These are phyloP conservation scores for Calvatia gigantea DNA, from an alignment of 768 basidiomycete species.

Conservation along the genomic window DNA sequence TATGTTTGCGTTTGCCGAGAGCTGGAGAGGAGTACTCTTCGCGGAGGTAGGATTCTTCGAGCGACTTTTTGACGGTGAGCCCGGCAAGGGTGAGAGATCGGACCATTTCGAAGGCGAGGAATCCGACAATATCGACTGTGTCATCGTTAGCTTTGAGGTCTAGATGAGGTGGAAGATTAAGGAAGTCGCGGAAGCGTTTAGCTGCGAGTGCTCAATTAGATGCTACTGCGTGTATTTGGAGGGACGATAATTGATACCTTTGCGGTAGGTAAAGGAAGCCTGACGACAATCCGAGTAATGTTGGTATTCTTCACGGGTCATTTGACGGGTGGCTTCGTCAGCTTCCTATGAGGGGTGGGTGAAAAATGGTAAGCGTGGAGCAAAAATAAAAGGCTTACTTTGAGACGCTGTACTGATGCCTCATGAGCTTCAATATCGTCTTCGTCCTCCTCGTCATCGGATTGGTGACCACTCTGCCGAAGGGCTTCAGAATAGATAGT, in stretches of 20 bases:
- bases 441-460: conserved; percentile 95
- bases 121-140: conserved; percentile 94
- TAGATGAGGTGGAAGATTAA: conserved; percentile 82
- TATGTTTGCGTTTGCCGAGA: conserved; percentile 68
- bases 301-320: conserved; percentile 96
- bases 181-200: conserved; percentile 92
- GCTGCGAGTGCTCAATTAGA: conserved; percentile 40
- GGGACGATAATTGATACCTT: conserved; percentile 48
- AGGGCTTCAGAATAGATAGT: conserved; percentile 91
- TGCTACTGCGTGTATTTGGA: neutral
- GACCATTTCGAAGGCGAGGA: conserved; percentile 97
- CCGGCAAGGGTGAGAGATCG: conserved; percentile 89
- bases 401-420: conserved; percentile 84
- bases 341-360: conserved; percentile 61
- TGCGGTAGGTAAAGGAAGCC: conserved; percentile 95
- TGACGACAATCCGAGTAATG: conserved; percentile 97
- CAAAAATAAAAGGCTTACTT: conserved; percentile 39
- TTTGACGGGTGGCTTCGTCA: conserved; percentile 90
- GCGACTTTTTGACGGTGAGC: conserved; percentile 74
- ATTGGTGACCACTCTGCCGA: conserved; percentile 68
- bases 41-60: conserved; percentile 67
- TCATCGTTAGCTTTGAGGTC: conserved; percentile 92
- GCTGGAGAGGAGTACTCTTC: conserved; percentile 65
- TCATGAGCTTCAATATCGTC: conserved; percentile 96
- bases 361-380: neutral